phyloP scores from a whole-genome alignment of 1,284 basidiomycete species.

The Irpex sp. region DNA sequence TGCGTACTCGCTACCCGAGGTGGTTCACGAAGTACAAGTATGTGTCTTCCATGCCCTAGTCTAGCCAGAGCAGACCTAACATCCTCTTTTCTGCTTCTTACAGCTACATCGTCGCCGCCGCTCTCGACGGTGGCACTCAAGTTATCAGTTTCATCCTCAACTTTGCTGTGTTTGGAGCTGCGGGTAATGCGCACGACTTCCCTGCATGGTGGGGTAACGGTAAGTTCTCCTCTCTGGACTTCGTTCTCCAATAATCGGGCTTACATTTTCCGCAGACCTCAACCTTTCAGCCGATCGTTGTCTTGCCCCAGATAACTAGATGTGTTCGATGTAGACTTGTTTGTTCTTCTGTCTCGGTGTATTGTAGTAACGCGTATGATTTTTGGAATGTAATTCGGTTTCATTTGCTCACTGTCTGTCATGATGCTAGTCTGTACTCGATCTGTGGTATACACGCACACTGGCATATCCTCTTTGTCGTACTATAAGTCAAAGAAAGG shows the following conservation, averaged over 20 bases:
- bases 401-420: no score
- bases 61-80: background rate
- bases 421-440: no score
- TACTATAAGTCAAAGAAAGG: no score
- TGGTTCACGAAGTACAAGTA: slow-evolving; percentile 64
- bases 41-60: slow-evolving; percentile 19
- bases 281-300: slow-evolving; percentile 28
- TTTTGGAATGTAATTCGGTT: no score
- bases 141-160: slow-evolving; percentile 32
- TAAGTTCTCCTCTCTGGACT: slow-evolving; percentile 6
- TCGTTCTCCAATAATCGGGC: background rate
- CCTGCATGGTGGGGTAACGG: slow-evolving; percentile 30
- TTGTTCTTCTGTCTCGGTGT: background rate
- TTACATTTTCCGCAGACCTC: slow-evolving; percentile 15
- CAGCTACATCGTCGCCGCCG: slow-evolving; percentile 31
- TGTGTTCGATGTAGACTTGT: background rate
- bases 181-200: slow-evolving; percentile 23
- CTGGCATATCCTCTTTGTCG: no score
- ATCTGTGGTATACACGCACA: no score
- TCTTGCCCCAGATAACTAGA: slow-evolving; percentile 17
- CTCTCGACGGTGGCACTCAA: slow-evolving; percentile 29
- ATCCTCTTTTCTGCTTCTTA: background rate
- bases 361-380: no score
- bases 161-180: slow-evolving; percentile 30
- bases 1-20: slow-evolving; percentile 39